Percentiles rank a stretch among this genome's conserved stretches.
Evolutionary conservation across 148 eudicot genomes (phyloP).

Genomic region (Cornus kousa): DNA sequence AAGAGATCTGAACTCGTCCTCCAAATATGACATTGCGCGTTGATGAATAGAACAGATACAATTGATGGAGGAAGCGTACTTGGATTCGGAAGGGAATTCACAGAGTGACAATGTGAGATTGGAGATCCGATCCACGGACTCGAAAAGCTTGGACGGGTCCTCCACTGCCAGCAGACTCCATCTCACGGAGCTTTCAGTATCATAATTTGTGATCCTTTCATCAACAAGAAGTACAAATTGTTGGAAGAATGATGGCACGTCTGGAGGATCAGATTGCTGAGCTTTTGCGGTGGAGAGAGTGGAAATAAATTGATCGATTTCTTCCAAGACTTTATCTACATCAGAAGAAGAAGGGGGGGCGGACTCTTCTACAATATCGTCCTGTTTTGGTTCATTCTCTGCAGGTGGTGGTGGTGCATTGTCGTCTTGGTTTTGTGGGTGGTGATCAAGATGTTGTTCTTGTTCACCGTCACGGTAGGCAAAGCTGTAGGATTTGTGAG

Average conservation of each 20-base stretch:
- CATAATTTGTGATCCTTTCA: conserved; percentile 32
- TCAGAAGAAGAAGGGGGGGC: conserved; percentile 29
- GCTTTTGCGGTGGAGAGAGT: conserved; percentile 5
- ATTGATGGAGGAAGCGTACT: conserved; percentile 31
- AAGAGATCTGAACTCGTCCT: conserved; percentile 43
- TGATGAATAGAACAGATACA: conserved; percentile 35
- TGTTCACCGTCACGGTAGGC: not conserved
- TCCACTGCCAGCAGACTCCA: conserved; percentile 26
- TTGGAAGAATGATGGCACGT: conserved; percentile 28
- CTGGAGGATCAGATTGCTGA: conserved; percentile 19
- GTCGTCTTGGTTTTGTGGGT: not conserved
- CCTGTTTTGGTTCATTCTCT: not conserved
- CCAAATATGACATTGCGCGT: conserved; percentile 43
- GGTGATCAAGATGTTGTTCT: too few relatives aligned
- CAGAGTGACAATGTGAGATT: conserved; percentile 21
- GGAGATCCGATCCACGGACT: conserved; percentile 24
- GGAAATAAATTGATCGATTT: conserved; percentile 33
- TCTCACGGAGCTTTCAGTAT: conserved; percentile 24
- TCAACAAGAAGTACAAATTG: conserved; percentile 33
- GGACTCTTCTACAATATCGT: not conserved
- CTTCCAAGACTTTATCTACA: conserved; percentile 26
- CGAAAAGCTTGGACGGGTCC: conserved; percentile 22
- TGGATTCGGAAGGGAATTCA: conserved; percentile 20
- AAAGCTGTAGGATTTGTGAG: not conserved
- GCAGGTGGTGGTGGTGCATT: not conserved